These are phyloP conservation scores for Litsea cubeba DNA, from an alignment of 164 flowering plant species.

Conservation along the genomic window DNA sequence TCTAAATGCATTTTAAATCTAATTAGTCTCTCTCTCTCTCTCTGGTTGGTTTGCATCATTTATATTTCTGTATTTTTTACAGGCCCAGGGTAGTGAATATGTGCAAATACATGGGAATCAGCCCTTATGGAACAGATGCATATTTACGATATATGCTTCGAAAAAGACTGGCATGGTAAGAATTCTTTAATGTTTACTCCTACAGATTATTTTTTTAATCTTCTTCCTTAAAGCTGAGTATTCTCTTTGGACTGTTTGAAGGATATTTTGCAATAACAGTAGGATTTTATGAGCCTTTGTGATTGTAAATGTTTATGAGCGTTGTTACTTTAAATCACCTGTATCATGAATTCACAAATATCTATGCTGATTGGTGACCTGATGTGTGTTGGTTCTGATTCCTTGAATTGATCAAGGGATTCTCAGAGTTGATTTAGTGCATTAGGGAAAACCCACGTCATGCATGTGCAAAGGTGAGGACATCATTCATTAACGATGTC, in stretches of 20 bases:
- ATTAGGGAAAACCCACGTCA: too few relatives aligned
- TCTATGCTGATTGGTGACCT: too few relatives aligned
- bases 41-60: neutral
- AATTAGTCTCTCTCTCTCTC: too few relatives aligned
- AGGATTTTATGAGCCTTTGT: neutral
- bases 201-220: neutral
- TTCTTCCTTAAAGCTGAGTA: neutral
- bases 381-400: too few relatives aligned
- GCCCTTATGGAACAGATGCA: conserved; percentile 80
- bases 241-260: neutral
- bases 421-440: too few relatives aligned
- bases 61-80: conserved; percentile 14
- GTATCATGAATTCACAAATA: too few relatives aligned
- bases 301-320: too few relatives aligned
- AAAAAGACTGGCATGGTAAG: conserved; percentile 63
- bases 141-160: conserved; percentile 86
- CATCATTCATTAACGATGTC: too few relatives aligned
- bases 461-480: too few relatives aligned
- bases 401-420: too few relatives aligned
- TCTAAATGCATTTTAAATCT: too few relatives aligned
- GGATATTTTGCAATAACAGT: neutral
- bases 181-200: neutral
- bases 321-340: too few relatives aligned
- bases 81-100: conserved; percentile 86
- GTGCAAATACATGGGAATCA: conserved; percentile 98